Evolutionary conservation across 2,329 filamentous ascomycete genomes (phyloP), one percentile per base, ranked within the genome.

Genomic region (Blumeriella jaapii): DNA sequence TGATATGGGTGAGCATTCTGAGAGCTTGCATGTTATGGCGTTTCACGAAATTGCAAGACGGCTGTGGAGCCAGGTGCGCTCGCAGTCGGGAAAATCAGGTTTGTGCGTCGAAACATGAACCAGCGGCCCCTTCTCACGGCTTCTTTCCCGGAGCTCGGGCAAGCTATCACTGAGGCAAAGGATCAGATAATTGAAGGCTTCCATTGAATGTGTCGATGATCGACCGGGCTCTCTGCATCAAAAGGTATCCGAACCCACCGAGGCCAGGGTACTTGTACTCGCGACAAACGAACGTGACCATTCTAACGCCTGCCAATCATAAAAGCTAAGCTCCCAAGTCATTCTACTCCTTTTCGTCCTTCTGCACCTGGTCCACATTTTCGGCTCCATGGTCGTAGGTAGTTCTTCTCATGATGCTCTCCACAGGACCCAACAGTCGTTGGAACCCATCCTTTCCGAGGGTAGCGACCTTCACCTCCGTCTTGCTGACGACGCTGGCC

Each of bases 401-500:
- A 29, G 72, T 56, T 54, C 91, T 74, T 59, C 91, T 72, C 83
- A 98, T 85, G 56, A 96, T 93, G 42, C 85, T 79, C 61, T 94
- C 86, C 17, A 96, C 87, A 1, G 89, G 87, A 2, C 91, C 91
- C 20, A 98, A 66, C 51, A 98, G 64, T 49, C 91, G 71, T 64
- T 95, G 89, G 62, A 98, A 98, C 5, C 89, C 91, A 51, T 85
- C 84, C 61, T 95, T 93, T 48, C 86, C 86, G 30, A 98, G 66
- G 31, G 79, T 85, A 4, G 89, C 91, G 32, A 96, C 84, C 64
- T 95, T 96, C 56, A 93, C 82, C 44, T 94, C 83, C 5, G 81
- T 82, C 58, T 75, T 71, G 51, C 83, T 83, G 29, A 93, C 66
- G 34, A 98, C 77, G 49, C 82, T 93, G 32, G 91, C 91, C 23